These are phyloP conservation scores for Sordariomycetes sp. DNA, from an alignment of 2,329 filamentous ascomycete genomes.

Conservation along the genomic window DNA sequence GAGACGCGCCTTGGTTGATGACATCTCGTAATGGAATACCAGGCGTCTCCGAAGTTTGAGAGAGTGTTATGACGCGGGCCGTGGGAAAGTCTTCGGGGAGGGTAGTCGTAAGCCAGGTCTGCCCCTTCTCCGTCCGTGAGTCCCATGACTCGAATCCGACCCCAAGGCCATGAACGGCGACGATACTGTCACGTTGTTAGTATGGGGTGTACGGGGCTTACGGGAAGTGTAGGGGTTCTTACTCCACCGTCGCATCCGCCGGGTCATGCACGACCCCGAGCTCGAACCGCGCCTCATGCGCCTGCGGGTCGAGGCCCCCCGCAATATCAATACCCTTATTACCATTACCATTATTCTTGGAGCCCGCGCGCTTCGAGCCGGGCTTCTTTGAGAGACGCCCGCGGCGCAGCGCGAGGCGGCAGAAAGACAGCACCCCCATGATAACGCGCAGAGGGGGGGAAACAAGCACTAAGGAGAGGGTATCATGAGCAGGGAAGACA, in stretches of 20 bases:
- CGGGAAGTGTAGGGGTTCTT: neutral
- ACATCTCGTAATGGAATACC: neutral
- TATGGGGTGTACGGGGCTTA: neutral
- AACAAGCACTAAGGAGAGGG: neutral
- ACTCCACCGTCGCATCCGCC: slow-evolving; percentile 2
- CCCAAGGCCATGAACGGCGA: slow-evolving; percentile 1
- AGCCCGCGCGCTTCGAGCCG: neutral
- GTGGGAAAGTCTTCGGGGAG: neutral
- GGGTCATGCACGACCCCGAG: neutral
- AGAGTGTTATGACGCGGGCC: slow-evolving; percentile 1
- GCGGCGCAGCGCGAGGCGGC: neutral
- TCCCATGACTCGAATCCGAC: neutral
- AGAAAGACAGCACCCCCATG: neutral
- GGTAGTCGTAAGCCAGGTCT: neutral
- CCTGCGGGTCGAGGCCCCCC: neutral
- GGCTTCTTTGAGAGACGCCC: slow-evolving; percentile 1
- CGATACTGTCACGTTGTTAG: neutral
- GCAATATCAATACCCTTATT: neutral
- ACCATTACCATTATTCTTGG: neutral
- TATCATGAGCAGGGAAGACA: neutral
- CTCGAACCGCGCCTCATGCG: neutral
- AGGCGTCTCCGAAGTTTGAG: neutral
- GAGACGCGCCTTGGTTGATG: neutral
- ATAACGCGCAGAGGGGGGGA: neutral
- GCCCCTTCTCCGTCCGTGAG: neutral